Evolutionary conservation across 1,139 yeast species (phyloP).

Genomic region (Scheffersomyces stambukii): DNA sequence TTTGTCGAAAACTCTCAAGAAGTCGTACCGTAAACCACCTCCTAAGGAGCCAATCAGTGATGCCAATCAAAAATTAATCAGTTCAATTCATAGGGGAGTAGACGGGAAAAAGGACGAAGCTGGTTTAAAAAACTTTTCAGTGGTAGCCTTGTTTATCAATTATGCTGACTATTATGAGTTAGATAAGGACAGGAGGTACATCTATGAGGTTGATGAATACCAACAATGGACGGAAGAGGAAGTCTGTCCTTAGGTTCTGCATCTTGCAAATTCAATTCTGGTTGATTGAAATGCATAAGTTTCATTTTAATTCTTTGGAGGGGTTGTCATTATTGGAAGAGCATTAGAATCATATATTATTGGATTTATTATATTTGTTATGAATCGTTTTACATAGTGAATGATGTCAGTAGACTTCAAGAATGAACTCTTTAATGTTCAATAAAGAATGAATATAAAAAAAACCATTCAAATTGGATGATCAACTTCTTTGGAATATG

Average conservation of each 20-base stretch:
- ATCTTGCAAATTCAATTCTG: background rate
- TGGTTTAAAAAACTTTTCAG: conserved; percentile 67
- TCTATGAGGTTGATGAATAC: conserved; percentile 48
- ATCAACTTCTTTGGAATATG: no score
- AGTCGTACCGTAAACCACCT: conserved; percentile 65
- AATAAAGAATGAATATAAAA: no score
- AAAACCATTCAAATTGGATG: no score
- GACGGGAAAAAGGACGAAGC: conserved; percentile 71
- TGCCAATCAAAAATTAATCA: conserved; percentile 55
- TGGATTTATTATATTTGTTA: no score
- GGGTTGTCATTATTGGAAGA: background rate
- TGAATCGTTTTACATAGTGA: no score
- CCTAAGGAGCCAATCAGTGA: conserved; percentile 61
- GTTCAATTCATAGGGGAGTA: conserved; percentile 74
- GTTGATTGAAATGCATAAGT: background rate
- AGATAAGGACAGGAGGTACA: conserved; percentile 52
- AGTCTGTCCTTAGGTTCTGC: conserved; percentile 57
- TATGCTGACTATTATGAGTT: conserved; percentile 68
- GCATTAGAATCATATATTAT: no score
- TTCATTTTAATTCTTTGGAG: background rate
- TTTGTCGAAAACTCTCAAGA: conserved; percentile 55
- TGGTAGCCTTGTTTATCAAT: conserved; percentile 66
- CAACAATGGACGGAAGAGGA: conserved; percentile 76
- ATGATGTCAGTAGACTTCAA: no score
- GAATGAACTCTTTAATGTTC: no score